Evolutionary conservation across 805 yeast genomes (phyloP), one percentile per base, ranked within the genome.

Genomic region (Lipomyces anomalus): DNA sequence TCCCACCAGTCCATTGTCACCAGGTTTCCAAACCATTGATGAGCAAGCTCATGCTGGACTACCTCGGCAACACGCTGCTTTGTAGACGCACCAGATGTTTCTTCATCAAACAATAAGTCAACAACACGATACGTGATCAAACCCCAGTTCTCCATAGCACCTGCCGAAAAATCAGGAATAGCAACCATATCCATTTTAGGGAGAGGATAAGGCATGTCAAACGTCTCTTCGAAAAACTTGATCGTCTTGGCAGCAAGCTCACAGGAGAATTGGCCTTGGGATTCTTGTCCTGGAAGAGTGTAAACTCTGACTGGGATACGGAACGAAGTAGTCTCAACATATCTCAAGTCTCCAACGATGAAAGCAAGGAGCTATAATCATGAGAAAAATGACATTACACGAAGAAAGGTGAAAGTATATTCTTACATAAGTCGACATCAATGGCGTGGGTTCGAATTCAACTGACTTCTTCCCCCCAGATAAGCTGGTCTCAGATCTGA

Each of bases 1-100:
- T 85, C 86, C 95, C 95, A 85, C 92, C 94, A 86, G 58, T 82
- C 79, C 95, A 85, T 86, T 38, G 95, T 86, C 50, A 84, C 90
- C 57, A 82, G 73, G 64, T 86, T 82, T 45, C 95, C 95, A 59
- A 85, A 86, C 95, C 95, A 86, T 62, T 86, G 92, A 65, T 85
- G 95, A 7, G 94, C 94, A 47, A 85, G 70, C 66, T 85, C 95
- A 66, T 86, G 95, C 48, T 82, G 80, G 23, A 85, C 83, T 28
- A 85, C 94, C 59, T 84, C 57, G 35, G 56, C 56, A 24, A 85
- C 92, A 51, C 82, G 81, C 61, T 79, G 79, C 62, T 81, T 76
- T 64, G 73, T 75, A 56, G 65, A 70, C 57, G 53, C 76, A 66
- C 59, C 78, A 40, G 92, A 78, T 58, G 75, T 75, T 57, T 77